Base-by-base conservation (phyloP, 139 green algal genomes). In the Chlorokybus atmophyticus region DNA sequence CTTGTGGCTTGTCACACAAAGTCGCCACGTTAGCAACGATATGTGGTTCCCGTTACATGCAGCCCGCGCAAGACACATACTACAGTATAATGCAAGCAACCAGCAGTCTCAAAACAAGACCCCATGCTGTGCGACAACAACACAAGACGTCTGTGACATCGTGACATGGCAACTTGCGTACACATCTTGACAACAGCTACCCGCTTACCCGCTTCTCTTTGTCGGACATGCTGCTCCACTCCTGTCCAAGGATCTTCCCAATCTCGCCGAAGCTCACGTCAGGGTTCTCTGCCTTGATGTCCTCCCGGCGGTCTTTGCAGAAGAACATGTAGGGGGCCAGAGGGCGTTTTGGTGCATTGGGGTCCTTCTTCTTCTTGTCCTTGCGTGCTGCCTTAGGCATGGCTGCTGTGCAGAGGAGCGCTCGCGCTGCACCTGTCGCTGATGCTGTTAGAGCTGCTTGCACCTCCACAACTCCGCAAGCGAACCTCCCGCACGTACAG, bases 251-350 rank as follows among this genome's bases (percentile, higher is more conserved):
- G 25, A 70, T 38, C 66, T 80, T 79, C n/a, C 70, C 76, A 25
- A 70, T 75, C 74, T 52, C 76, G 51, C 57, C 78, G 29, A 64
- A 80, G 52, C n/a, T 47, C 2, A 68, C 14, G 28, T 67, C 42
- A 40, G 60, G 64, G 32, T 76, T 66, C 6, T 68, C 50, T 7
- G 26, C 19, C 50, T 75, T 74, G 27, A 80, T 55, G 26, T 60
- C 32, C 19, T 56, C 57, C 21, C 80, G 76, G 35, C 71, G 57
- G 40, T 79, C 75, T 32, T 79, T 71, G 60, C 59, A 77, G 60
- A 81, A 87, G 51, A 73, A 82, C 59, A 87, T 82, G 74, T 85
- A 87, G 21, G 80, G 70, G 17, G 67, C 71, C 23, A 58, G 44
- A 5, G 75, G 68, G 56, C 76, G 71, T 65, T 82, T 85, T 25